These are phyloP conservation scores for Roridomyces roridus DNA, from an alignment of 768 basidiomycete genomes.

Conservation along the genomic window DNA sequence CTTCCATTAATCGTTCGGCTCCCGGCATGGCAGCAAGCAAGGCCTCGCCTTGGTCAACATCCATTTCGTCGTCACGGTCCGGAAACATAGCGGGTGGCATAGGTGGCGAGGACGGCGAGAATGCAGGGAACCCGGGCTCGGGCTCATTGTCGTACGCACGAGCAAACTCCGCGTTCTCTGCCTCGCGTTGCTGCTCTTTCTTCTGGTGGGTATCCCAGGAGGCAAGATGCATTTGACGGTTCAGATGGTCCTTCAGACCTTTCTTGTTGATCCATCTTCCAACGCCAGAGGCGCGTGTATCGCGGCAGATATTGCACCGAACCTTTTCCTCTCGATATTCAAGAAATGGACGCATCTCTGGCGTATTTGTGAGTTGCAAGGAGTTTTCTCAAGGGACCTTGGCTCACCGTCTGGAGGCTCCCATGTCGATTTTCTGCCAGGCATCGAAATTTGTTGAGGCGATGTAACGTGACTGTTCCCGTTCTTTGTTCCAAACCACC, in stretches of 20 bases:
- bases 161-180: not conserved
- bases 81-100: not conserved
- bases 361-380: not conserved
- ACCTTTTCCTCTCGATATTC: not conserved
- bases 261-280: not conserved
- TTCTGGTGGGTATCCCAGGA: not conserved
- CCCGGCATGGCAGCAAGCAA: not conserved
- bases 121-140: not conserved
- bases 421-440: too few relatives aligned
- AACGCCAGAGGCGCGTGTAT: not conserved
- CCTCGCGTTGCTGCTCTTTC: not conserved
- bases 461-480: too few relatives aligned
- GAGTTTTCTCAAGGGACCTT: too few relatives aligned
- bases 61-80: not conserved
- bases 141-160: not conserved
- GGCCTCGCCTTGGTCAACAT: not conserved
- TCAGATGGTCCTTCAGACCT: not conserved
- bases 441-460: too few relatives aligned
- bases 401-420: too few relatives aligned
- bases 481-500: too few relatives aligned
- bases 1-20: not conserved
- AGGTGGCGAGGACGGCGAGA: not conserved
- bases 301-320: slow-evolving; percentile 1
- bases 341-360: not conserved
- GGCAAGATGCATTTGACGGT: not conserved